Evolutionary conservation across 1,139 yeast species (phyloP).

Genomic region (Suhomyces guaymorum): DNA sequence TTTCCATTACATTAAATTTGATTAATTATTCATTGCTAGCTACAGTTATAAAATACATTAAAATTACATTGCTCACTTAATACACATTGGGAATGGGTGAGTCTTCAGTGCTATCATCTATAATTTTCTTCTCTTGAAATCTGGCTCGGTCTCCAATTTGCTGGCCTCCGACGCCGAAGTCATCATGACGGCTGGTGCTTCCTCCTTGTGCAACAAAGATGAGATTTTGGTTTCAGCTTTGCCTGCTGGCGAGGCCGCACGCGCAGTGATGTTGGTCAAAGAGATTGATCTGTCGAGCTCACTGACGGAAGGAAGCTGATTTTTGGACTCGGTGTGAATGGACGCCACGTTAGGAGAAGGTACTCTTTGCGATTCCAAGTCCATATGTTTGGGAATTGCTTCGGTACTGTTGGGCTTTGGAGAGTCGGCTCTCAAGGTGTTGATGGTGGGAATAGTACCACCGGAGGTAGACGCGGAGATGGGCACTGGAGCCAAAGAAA

Average conservation of each 20-base stretch:
- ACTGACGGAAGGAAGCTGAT: slow-evolving; percentile 36
- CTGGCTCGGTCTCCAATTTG: slow-evolving; percentile 1
- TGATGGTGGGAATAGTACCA: slow-evolving; percentile 8
- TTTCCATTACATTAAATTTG: too few relatives aligned
- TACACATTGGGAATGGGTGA: background rate
- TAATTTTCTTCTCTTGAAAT: slow-evolving; percentile 10
- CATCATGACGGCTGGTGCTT: background rate
- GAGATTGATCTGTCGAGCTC: slow-evolving; percentile 39
- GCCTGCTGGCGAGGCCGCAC: slow-evolving; percentile 6
- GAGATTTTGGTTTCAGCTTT: slow-evolving; percentile 9
- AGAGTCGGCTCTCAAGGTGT: slow-evolving; percentile 5
- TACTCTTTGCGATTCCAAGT: slow-evolving; percentile 4
- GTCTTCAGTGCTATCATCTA: slow-evolving; percentile 3
- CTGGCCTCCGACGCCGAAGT: background rate
- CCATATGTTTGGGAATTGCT: slow-evolving; percentile 1
- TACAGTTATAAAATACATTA: too few relatives aligned
- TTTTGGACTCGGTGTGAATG: slow-evolving; percentile 13
- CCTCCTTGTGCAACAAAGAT: slow-evolving; percentile 8
- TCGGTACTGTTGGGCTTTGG: slow-evolving; percentile 9
- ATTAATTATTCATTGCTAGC: too few relatives aligned
- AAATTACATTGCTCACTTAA: background rate
- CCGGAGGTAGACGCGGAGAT: slow-evolving; percentile 7
- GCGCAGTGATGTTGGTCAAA: slow-evolving; percentile 12
- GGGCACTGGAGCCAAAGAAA: slow-evolving; percentile 2
- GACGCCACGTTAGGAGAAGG: slow-evolving; percentile 6